Evolutionary conservation across 2,329 filamentous ascomycete species (phyloP).

Genomic region (Aspergillus sergii): DNA sequence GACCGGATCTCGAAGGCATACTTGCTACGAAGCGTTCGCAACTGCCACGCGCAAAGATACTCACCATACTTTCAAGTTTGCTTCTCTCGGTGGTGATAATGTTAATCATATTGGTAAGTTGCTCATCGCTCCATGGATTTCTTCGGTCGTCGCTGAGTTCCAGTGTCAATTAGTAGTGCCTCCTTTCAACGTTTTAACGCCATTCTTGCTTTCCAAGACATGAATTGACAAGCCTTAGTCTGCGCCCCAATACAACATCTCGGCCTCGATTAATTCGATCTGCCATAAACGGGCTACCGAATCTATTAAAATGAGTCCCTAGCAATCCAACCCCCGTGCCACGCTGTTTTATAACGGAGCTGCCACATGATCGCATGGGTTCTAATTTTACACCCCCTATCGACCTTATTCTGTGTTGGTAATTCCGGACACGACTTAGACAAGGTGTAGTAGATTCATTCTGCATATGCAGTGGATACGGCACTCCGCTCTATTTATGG

Average conservation of each 20-base stretch:
- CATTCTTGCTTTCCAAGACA: not conserved
- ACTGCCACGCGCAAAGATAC: not conserved
- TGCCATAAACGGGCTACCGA: not conserved
- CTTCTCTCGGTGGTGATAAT: not conserved
- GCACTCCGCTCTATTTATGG: too few species aligned
- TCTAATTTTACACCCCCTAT: not conserved
- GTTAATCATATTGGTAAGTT: not conserved
- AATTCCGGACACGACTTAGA: not conserved
- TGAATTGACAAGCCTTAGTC: not conserved
- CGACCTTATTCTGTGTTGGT: not conserved
- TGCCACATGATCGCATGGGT: not conserved
- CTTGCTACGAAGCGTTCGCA: not conserved
- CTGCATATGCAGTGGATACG: not conserved
- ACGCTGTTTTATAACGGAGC: not conserved
- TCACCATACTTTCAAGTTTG: not conserved
- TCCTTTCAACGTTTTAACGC: not conserved
- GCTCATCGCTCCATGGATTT: fast-evolving
- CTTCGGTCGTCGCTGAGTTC: not conserved
- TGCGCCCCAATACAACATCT: not conserved
- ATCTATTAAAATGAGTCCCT: not conserved
- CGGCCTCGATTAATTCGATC: fast-evolving
- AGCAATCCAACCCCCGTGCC: not conserved
- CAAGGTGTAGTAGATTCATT: not conserved
- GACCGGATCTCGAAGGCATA: not conserved
- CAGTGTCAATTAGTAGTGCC: not conserved